These are phyloP conservation scores for Solanum pennellii DNA, from an alignment of 257 asterid genomes.

Conservation along the genomic window DNA sequence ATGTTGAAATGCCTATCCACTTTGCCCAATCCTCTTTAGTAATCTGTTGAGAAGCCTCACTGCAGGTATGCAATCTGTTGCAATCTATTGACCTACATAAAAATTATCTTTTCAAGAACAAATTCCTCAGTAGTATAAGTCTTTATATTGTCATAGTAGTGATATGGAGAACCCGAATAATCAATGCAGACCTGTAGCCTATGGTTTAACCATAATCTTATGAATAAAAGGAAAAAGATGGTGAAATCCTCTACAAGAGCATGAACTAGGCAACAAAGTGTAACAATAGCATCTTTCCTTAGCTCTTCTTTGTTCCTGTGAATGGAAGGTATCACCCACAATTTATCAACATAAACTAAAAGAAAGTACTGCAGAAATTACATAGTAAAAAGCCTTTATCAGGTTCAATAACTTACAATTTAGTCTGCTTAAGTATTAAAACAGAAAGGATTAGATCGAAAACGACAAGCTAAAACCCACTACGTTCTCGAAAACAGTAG, in stretches of 20 bases:
- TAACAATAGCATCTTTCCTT: slow-evolving; percentile 80
- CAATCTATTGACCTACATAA: not conserved
- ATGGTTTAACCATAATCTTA: slow-evolving; percentile 76
- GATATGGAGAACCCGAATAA: not conserved
- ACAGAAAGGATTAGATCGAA: not conserved
- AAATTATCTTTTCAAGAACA: not conserved
- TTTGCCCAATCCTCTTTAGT: slow-evolving; percentile 98
- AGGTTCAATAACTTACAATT: not conserved
- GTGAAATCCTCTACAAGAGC: slow-evolving; percentile 94
- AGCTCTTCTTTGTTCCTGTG: slow-evolving; percentile 85
- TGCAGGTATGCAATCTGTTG: no score
- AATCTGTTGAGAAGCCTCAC: slow-evolving; percentile 98
- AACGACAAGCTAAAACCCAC: not conserved
- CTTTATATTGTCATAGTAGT: not conserved
- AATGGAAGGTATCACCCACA: not conserved
- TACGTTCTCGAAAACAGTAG: not conserved
- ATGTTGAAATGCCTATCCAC: slow-evolving; percentile 99
- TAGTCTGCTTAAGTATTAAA: not conserved
- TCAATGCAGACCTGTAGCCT: slow-evolving; percentile 47
- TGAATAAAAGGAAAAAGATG: slow-evolving; percentile 78
- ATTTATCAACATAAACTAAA: not conserved
- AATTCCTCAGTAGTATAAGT: not conserved
- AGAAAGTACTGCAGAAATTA: not conserved
- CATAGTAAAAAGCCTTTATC: not conserved
- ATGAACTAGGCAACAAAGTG: slow-evolving; percentile 87